phyloP scores from a whole-genome alignment of 2,329 filamentous ascomycete genomes.

The Penicillium paneum region DNA sequence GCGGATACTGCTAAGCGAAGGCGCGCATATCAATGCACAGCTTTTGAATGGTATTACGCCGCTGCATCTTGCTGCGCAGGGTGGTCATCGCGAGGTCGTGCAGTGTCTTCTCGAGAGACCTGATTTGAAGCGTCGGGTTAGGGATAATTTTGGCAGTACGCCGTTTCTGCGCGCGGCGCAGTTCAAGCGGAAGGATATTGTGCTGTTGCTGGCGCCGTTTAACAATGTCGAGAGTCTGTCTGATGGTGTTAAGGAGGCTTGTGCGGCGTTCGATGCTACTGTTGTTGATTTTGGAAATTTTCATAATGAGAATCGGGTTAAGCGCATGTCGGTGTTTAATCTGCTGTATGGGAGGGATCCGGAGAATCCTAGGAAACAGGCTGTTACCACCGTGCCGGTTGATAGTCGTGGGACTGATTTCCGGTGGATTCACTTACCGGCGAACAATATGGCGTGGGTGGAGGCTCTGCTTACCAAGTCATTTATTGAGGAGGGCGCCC shows the following conservation, averaged over 20 bases:
- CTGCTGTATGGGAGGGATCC: constrained; percentile 51
- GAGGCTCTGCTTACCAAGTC: constrained; percentile 62
- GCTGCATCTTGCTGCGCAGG: constrained; percentile 41
- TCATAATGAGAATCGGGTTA: constrained; percentile 45
- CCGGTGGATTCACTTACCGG: constrained; percentile 54
- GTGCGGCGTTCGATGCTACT: constrained; percentile 51
- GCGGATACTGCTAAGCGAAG: constrained; percentile 40
- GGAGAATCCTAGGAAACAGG: constrained; percentile 46
- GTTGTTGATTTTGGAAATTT: constrained; percentile 53
- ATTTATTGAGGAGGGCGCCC: constrained; percentile 61
- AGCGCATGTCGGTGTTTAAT: constrained; percentile 51
- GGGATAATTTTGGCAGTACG: constrained; percentile 42
- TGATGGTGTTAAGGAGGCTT: constrained; percentile 45
- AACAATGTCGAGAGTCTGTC: constrained; percentile 38
- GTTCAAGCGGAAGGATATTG: constrained; percentile 38
- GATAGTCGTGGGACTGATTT: constrained; percentile 50
- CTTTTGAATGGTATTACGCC: constrained; percentile 40
- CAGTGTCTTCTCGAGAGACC: constrained; percentile 33
- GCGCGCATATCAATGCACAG: constrained; percentile 39
- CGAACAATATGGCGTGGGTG: constrained; percentile 58
- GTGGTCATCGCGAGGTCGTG: constrained; percentile 38
- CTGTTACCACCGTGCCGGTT: constrained; percentile 46
- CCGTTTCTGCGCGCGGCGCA: constrained; percentile 42
- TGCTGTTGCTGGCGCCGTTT: constrained; percentile 36
- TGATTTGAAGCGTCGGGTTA: constrained; percentile 31